These are phyloP conservation scores for Gamsiella multidivaricata DNA, from an alignment of 192 early-diverging fungal genomes.

Conservation along the genomic window DNA sequence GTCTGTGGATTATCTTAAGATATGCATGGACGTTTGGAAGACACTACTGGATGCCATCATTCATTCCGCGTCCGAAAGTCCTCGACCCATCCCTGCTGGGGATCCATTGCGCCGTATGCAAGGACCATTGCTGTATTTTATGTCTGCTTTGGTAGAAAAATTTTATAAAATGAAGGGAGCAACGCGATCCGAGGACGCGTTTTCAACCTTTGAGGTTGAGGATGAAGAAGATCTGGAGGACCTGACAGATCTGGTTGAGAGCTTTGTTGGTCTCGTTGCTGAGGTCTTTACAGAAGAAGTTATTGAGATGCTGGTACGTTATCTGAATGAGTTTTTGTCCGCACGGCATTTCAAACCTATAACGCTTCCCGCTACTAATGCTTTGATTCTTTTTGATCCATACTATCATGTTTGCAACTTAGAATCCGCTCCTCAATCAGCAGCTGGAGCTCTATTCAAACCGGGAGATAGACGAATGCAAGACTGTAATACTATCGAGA, in stretches of 20 bases:
- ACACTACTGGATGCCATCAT: slow-evolving; percentile 28
- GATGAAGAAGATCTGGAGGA: slow-evolving; percentile 47
- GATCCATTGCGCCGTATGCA: slow-evolving; percentile 36
- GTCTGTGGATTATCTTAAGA: slow-evolving; percentile 43
- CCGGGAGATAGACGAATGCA: slow-evolving; percentile 35
- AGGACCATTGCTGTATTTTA: slow-evolving; percentile 33
- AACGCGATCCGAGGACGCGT: slow-evolving; percentile 43
- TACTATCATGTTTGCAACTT: not conserved
- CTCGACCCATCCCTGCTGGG: slow-evolving; percentile 36
- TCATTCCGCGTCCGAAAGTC: slow-evolving; percentile 16
- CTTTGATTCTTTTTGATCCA: not conserved
- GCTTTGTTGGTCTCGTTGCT: slow-evolving; percentile 42
- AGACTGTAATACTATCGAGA: slow-evolving; percentile 37
- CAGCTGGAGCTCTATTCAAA: slow-evolving; percentile 33
- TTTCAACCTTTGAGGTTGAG: slow-evolving; percentile 48
- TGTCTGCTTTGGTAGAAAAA: slow-evolving; percentile 43
- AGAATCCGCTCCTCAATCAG: slow-evolving; percentile 45
- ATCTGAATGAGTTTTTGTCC: not conserved
- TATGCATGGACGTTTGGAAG: slow-evolving; percentile 51
- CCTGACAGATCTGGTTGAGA: slow-evolving; percentile 41
- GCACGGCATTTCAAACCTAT: not conserved
- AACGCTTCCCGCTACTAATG: not conserved
- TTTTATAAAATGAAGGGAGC: slow-evolving; percentile 55
- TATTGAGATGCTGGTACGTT: slow-evolving; percentile 48
- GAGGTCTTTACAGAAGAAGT: slow-evolving; percentile 50